phyloP scores from a whole-genome alignment of 805 yeast species.

The Barnettozyma salicaria region DNA sequence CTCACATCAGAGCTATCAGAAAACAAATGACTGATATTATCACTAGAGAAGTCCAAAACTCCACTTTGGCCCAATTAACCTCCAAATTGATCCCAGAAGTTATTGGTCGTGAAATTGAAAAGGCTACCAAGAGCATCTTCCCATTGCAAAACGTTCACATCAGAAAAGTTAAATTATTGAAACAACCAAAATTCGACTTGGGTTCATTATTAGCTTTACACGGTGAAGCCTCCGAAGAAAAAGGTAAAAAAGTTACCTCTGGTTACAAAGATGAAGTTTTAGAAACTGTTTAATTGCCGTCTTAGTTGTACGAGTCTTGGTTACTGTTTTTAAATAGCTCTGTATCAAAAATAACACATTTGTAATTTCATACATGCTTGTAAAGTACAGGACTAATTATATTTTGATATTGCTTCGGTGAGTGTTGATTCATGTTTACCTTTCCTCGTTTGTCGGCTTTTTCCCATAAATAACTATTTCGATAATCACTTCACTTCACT shows the following conservation, averaged over 20 bases:
- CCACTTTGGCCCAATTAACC: constrained; percentile 93
- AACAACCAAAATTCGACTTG: constrained; percentile 98
- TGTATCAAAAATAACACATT: constrained; percentile 11
- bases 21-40: constrained; percentile 94
- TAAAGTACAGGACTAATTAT: not conserved
- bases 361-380: constrained; percentile 6
- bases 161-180: constrained; percentile 97
- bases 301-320: constrained; percentile 1
- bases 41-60: constrained; percentile 93
- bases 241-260: constrained; percentile 91
- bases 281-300: constrained; percentile 74
- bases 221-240: constrained; percentile 95
- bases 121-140: constrained; percentile 89
- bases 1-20: constrained; percentile 96
- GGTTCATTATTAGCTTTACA: constrained; percentile 94
- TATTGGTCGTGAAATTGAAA: constrained; percentile 97
- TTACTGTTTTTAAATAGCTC: constrained; percentile 14
- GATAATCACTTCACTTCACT: not conserved
- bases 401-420: not conserved
- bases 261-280: constrained; percentile 99
- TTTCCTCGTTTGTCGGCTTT: too few species aligned
- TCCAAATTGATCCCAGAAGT: constrained; percentile 98
- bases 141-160: constrained; percentile 98
- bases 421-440: too few species aligned
- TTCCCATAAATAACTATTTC: too few species aligned